Base-by-base conservation (phyloP, 2,329 filamentous ascomycete species). In the Monilinia fructicola region DNA sequence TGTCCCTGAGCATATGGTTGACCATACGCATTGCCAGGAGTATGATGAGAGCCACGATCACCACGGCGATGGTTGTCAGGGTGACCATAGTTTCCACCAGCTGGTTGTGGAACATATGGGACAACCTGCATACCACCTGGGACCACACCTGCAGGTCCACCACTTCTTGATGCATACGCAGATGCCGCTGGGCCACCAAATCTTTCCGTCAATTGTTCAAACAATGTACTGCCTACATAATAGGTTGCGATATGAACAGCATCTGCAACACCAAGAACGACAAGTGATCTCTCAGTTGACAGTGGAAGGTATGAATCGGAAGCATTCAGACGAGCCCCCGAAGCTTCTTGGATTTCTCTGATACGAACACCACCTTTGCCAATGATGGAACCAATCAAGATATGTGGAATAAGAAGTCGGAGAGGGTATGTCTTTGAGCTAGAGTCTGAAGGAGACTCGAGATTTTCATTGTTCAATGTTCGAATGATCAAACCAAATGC, bases 101-200 rank as follows among this genome's bases (percentile, higher is more conserved):
- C 92, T 38, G 94, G 91, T 78, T 97, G 93, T 60, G 95, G 95
- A 67, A 92, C 91, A 78, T 99, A 99, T 7, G 95, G 95, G n/a
- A 98, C 93, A 60, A 99, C 95, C 78, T 98, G 95, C 93, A 99
- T 97, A 69, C 95, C 95, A 68, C 95, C 95, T 28, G 95, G 95
- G 21, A 98, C 92, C 44, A 94, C 92, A 62, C 94, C 94, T 67
- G 94, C 92, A 61, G 95, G 93, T 60, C 92, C 93, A 69, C 95
- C 95, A 76, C 92, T 97, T 71, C 95, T 89, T 56, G 94, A 97
- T 56, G 95, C 95, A 77, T 99, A 99, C 40, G 95, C 94, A n/a
- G 95, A 99, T 60, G 95, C 94, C 67, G 93, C 93, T 26, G 95
- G 93, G 7, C 95, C 95, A 64, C 95, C 94, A 73, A 98, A 99